These are phyloP conservation scores for Andrographis paniculata DNA, from an alignment of 305 asterid species.

Conservation along the genomic window DNA sequence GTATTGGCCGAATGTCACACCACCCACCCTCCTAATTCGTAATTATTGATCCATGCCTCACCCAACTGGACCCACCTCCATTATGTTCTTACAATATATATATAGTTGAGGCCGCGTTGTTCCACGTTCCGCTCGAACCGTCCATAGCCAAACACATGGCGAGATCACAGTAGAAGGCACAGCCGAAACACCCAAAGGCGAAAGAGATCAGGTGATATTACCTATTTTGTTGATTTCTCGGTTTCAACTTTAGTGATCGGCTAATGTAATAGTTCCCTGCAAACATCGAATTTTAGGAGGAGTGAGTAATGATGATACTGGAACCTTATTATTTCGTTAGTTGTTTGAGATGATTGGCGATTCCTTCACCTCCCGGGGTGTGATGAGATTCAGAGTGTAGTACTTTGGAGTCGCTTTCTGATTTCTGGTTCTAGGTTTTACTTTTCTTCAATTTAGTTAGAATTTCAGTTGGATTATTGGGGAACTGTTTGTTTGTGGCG, in stretches of 20 bases:
- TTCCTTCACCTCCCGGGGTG: no score
- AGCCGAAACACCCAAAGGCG: not conserved
- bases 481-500: not conserved
- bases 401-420: not conserved
- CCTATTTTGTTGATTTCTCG: no score
- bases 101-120: not conserved
- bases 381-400: no score
- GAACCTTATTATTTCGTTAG: no score
- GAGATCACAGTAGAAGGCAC: not conserved
- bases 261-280: no score
- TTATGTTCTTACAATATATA: not conserved
- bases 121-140: conserved; percentile 4
- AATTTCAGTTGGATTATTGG: not conserved
- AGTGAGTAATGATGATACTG: no score
- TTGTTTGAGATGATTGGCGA: no score
- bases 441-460: conserved; percentile 5
- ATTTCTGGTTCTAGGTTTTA: not conserved
- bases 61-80: conserved; percentile 16
- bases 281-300: no score
- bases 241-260: no score
- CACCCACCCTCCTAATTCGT: not conserved
- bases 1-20: conserved; percentile 28
- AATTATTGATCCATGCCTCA: not conserved
- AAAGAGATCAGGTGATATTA: not conserved
- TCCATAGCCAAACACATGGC: conserved; percentile 2